A percentile compares a stretch with the other conserved stretches of the same genome.
Conservation (phyloP, 768 basidiomycete genomes). For the Boletus subparvulus region DNA sequence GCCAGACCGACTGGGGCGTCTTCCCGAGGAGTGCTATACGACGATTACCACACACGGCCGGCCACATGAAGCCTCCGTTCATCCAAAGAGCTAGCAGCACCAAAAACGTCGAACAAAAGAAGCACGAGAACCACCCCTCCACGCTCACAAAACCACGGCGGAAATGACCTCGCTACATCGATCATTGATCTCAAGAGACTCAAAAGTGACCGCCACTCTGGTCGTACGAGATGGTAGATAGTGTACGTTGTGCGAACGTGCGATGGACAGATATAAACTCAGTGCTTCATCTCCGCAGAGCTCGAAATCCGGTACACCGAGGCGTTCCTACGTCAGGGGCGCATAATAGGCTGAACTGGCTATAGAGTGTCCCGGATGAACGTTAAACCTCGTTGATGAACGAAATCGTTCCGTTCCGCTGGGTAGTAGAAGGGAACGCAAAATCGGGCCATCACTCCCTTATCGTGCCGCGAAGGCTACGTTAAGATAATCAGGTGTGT, state of each 20-base stretch:
- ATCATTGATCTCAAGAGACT: conserved; percentile 19
- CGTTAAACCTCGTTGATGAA: conserved; percentile 3
- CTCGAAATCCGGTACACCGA: conserved; percentile 28
- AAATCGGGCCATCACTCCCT: conserved; percentile 8
- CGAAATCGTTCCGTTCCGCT: conserved; percentile 13
- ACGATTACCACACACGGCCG: background rate
- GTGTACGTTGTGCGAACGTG: conserved; percentile 26
- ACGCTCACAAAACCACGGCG: conserved; percentile 14
- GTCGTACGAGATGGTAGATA: conserved; percentile 6
- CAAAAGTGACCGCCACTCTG: conserved; percentile 12
- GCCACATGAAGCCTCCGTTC: background rate
- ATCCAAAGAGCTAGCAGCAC: conserved; percentile 5
- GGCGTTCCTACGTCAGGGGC: conserved; percentile 28
- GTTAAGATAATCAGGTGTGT: conserved; percentile 15
- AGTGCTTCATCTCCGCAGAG: conserved; percentile 28
- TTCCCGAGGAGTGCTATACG: background rate
- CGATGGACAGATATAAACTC: conserved; percentile 21
- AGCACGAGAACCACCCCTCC: conserved; percentile 8
- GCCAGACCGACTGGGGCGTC: background rate
- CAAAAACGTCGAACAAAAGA: conserved; percentile 9
- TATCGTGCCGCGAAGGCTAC: conserved; percentile 11
- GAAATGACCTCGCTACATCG: conserved; percentile 25
- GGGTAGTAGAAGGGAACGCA: conserved; percentile 10
- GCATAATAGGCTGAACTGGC: conserved; percentile 21
- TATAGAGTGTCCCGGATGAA: conserved; percentile 21